Conservation (phyloP, 148 eudicot species). For the Spergularia marina region DNA sequence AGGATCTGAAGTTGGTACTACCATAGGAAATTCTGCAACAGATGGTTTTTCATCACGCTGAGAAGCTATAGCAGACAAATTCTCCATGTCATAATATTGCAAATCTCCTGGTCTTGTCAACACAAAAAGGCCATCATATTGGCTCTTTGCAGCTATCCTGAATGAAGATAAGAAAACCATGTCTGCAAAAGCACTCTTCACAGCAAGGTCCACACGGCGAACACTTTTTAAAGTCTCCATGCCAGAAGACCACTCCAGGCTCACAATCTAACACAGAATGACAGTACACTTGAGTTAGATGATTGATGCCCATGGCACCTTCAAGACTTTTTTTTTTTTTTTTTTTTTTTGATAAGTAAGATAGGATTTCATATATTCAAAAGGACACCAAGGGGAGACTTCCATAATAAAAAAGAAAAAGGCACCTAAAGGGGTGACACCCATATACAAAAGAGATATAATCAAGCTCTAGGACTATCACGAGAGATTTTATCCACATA, state of each 20-base stretch:
- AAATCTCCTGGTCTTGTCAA: constrained; percentile 68
- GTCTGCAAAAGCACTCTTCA: constrained; percentile 64
- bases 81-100: constrained; percentile 39
- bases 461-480: no score
- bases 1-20: constrained; percentile 53
- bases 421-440: no score
- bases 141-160: constrained; percentile 37
- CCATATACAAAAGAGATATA: no score
- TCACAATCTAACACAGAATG: constrained; percentile 44
- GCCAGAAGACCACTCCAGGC: constrained; percentile 72
- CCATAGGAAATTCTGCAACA: constrained; percentile 42
- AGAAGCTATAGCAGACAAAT: constrained; percentile 42
- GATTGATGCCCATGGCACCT: constrained; percentile 2
- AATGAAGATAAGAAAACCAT: constrained; percentile 50
- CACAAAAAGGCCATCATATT: constrained; percentile 55
- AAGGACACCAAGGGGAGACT: no score
- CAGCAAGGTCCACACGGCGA: constrained; percentile 59
- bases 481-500: no score
- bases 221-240: constrained; percentile 54
- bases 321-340: no score
- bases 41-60: constrained; percentile 43
- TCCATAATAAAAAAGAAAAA: no score
- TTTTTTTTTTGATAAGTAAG: no score
- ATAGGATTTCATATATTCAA: no score
- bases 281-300: constrained; percentile 13